phyloP scores from a whole-genome alignment of 805 yeast genomes.

The Zygoascus biomembranicola region DNA sequence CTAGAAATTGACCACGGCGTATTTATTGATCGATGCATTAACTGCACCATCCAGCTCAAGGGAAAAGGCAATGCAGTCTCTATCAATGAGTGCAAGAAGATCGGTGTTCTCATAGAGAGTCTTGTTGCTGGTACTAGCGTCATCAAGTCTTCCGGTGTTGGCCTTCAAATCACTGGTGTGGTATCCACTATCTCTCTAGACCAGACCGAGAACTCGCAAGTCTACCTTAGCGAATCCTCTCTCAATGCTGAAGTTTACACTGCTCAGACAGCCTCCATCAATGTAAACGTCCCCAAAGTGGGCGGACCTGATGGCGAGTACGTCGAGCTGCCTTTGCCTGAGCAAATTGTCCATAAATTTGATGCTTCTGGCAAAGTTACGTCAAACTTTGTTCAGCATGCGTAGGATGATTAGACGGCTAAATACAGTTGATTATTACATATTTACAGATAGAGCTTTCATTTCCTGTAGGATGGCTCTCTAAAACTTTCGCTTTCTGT shows the following conservation, averaged over 20 bases:
- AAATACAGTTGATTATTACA: neutral
- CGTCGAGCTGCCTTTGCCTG: slow-evolving; percentile 80
- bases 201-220: slow-evolving; percentile 76
- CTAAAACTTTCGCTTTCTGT: slow-evolving; percentile 26
- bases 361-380: slow-evolving; percentile 49
- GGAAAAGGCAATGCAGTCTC: slow-evolving; percentile 91
- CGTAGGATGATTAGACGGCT: slow-evolving; percentile 38
- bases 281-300: slow-evolving; percentile 69
- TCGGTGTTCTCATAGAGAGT: slow-evolving; percentile 75
- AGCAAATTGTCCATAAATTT: slow-evolving; percentile 75
- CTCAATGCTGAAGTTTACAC: slow-evolving; percentile 72
- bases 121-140: slow-evolving; percentile 83
- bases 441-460: slow-evolving; percentile 8
- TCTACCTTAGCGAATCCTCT: slow-evolving; percentile 69
- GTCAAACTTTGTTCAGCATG: slow-evolving; percentile 73
- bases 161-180: slow-evolving; percentile 73
- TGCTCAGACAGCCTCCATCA: slow-evolving; percentile 76
- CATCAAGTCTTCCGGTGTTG: slow-evolving; percentile 73
- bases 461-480: too few relatives aligned
- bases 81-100: slow-evolving; percentile 58
- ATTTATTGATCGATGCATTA: slow-evolving; percentile 73
- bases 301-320: slow-evolving; percentile 51
- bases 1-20: slow-evolving; percentile 83
- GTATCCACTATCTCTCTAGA: slow-evolving; percentile 83
- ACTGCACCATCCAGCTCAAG: slow-evolving; percentile 67